phyloP scores from a whole-genome alignment of 495 filamentous ascomycete species.

The Lasiosphaeria miniovina region DNA sequence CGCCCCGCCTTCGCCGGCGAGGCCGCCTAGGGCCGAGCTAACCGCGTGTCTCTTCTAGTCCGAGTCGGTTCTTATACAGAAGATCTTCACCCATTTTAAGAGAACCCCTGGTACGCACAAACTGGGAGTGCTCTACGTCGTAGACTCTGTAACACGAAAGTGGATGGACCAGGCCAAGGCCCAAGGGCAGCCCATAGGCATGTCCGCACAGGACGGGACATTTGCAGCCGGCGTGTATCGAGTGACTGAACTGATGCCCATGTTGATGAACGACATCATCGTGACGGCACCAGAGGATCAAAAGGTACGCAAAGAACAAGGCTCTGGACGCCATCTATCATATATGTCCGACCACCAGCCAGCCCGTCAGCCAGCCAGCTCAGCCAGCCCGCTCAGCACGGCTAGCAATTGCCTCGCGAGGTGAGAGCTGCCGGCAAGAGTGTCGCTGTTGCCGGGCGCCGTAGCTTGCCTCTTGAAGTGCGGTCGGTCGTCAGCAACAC shows the following conservation, averaged over 20 bases:
- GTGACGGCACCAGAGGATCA: slow-evolving; percentile 86
- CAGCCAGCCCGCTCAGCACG: too few relatives aligned
- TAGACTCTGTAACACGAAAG: slow-evolving; percentile 99
- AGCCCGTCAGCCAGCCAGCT: too few relatives aligned
- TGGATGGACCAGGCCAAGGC: slow-evolving; percentile 95
- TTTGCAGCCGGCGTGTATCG: slow-evolving; percentile 93
- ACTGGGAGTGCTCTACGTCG: slow-evolving; percentile 97
- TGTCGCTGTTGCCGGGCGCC: too few relatives aligned
- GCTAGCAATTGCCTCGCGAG: too few relatives aligned
- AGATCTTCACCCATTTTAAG: slow-evolving; percentile 95
- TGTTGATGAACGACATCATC: slow-evolving; percentile 93
- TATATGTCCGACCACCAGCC: not conserved
- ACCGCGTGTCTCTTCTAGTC: slow-evolving; percentile 56
- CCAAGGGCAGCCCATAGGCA: slow-evolving; percentile 74
- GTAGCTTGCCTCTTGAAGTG: too few relatives aligned
- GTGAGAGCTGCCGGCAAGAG: too few relatives aligned
- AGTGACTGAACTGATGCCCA: slow-evolving; percentile 90
- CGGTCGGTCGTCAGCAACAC: too few relatives aligned
- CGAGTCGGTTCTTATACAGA: slow-evolving; percentile 92
- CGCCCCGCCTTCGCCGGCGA: not conserved
- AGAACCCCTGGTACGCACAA: slow-evolving; percentile 94
- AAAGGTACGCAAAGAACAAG: slow-evolving; percentile 75
- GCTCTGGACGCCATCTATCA: slow-evolving; percentile 14
- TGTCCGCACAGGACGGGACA: slow-evolving; percentile 78
- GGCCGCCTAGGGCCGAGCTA: slow-evolving; percentile 21